Percentiles rank a stretch among this genome's conserved stretches.
Conservation (phyloP, 2,329 filamentous ascomycete genomes). For the Aureobasidium sp. region DNA sequence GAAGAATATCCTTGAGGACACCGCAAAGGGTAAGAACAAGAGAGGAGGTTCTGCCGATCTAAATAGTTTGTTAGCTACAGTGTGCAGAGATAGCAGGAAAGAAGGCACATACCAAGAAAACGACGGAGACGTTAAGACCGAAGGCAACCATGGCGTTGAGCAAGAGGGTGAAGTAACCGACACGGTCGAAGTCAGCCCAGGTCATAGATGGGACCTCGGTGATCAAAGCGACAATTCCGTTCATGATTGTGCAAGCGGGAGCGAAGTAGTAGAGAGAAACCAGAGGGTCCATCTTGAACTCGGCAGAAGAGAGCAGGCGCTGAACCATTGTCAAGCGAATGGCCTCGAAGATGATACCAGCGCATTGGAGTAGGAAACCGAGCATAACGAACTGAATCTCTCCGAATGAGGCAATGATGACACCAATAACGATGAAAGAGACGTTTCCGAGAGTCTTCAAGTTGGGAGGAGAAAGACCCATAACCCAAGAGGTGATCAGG, state of each 20-base stretch:
- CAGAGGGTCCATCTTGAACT: constrained; percentile 88
- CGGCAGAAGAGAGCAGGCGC: constrained; percentile 69
- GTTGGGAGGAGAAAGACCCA: constrained; percentile 78
- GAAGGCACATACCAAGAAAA: constrained; percentile 64
- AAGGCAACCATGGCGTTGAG: constrained; percentile 73
- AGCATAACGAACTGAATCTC: constrained; percentile 87
- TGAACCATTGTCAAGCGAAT: constrained; percentile 79
- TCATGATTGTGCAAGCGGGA: constrained; percentile 76
- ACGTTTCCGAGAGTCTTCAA: constrained; percentile 86
- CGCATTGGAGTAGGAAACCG: constrained; percentile 72
- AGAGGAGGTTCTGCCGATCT: constrained; percentile 85
- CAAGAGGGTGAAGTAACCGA: constrained; percentile 66
- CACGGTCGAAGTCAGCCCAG: constrained; percentile 63
- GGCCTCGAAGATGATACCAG: constrained; percentile 74
- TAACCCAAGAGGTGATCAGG: constrained; percentile 78
- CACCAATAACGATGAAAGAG: constrained; percentile 87
- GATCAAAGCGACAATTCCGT: constrained; percentile 64
- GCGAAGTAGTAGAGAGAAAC: constrained; percentile 89
- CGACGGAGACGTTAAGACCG: constrained; percentile 75
- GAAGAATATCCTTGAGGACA: constrained; percentile 81
- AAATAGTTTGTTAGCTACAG: background rate
- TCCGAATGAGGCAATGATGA: constrained; percentile 87
- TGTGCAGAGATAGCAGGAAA: background rate
- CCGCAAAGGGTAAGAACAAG: constrained; percentile 81
- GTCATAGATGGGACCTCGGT: constrained; percentile 66